Conservation (phyloP, 306 rosid genomes). For the Glycine latifolia region DNA sequence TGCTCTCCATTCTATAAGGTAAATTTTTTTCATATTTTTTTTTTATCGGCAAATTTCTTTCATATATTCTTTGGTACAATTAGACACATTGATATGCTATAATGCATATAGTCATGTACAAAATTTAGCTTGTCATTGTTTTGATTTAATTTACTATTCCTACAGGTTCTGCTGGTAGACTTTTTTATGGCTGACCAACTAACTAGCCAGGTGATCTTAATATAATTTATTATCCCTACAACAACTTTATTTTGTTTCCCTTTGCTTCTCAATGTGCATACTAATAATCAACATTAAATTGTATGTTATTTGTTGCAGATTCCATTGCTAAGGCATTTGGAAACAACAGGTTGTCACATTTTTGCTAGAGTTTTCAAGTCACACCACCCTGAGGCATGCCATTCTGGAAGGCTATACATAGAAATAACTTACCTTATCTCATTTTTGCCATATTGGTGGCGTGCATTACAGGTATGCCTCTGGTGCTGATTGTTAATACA, state of each 20-base stretch:
- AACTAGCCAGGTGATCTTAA: slow-evolving; percentile 86
- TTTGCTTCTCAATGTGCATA: not conserved
- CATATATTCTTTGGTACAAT: not conserved
- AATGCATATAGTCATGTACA: not conserved
- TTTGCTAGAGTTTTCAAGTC: slow-evolving; percentile 59
- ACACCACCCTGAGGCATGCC: slow-evolving; percentile 59
- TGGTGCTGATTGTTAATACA: too few relatives aligned
- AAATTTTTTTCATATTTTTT: not conserved
- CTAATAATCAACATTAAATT: slow-evolving; percentile 29
- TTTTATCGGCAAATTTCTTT: too few relatives aligned
- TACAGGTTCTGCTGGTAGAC: slow-evolving; percentile 66
- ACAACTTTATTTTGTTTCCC: not conserved
- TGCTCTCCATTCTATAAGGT: slow-evolving; percentile 93
- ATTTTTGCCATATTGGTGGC: slow-evolving; percentile 89
- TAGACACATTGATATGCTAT: not conserved
- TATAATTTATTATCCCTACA: not conserved
- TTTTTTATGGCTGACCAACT: slow-evolving; percentile 98
- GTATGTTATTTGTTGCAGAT: slow-evolving; percentile 51
- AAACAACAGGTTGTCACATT: slow-evolving; percentile 74
- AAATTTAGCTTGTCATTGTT: slow-evolving; percentile 1
- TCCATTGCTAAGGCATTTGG: slow-evolving; percentile 82
- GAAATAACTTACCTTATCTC: slow-evolving; percentile 80
- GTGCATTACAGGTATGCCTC: slow-evolving; percentile 76
- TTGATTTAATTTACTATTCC: slow-evolving; percentile 18
- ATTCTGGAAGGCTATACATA: slow-evolving; percentile 57